These are phyloP conservation scores for Waltergamsia citrina DNA, from an alignment of 2,329 filamentous ascomycete species.

Conservation along the genomic window DNA sequence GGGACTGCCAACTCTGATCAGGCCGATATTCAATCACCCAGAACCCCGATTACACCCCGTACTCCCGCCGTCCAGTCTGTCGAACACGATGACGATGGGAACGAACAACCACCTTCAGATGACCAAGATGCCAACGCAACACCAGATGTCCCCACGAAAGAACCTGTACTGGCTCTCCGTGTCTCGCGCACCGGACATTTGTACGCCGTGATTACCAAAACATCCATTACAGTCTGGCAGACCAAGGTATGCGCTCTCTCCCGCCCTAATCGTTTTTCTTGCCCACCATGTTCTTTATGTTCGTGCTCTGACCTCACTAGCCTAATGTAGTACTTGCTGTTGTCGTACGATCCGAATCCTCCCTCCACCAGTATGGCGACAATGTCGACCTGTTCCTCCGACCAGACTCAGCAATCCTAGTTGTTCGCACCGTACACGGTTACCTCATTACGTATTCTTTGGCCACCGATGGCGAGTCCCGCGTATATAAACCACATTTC, in stretches of 20 bases:
- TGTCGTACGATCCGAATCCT: conserved; percentile 71
- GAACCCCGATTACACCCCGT: conserved; percentile 42
- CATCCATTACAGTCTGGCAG: conserved; percentile 91
- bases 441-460: conserved; percentile 94
- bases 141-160: conserved; percentile 37
- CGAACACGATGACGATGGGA: conserved; percentile 33
- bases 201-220: conserved; percentile 80
- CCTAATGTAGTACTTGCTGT: conserved; percentile 83
- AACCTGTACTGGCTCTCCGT: conserved; percentile 64
- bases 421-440: conserved; percentile 76
- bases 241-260: conserved; percentile 55
- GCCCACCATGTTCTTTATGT: no score
- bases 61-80: conserved; percentile 51
- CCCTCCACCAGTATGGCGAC: conserved; percentile 71
- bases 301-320: conserved; percentile 33
- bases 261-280: background rate
- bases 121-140: conserved; percentile 15
- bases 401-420: conserved; percentile 85
- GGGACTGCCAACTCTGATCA: conserved; percentile 13
- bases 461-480: conserved; percentile 70
- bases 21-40: conserved; percentile 22
- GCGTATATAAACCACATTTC: conserved; percentile 80
- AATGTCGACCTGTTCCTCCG: conserved; percentile 80
- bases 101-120: conserved; percentile 7
- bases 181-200: conserved; percentile 70